Evolutionary conservation across 2,329 filamentous ascomycete species (phyloP).

Genomic region (Blumeria hordei): DNA sequence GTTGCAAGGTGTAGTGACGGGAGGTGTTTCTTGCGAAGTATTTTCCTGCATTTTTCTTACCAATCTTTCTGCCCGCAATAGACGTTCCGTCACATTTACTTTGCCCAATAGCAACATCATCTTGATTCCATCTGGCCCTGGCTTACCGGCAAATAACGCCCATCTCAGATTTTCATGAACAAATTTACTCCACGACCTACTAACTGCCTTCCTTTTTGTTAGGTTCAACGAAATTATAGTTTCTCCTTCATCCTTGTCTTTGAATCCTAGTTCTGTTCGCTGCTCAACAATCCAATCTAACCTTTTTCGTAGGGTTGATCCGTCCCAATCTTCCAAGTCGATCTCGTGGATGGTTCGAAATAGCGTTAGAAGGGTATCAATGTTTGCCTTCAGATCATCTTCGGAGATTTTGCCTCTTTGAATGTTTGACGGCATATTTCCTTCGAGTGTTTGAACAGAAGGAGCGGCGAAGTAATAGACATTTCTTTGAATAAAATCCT

Average conservation of each 20-base stretch:
- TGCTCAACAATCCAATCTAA: constrained; percentile 3
- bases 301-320: neutral
- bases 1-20: no score
- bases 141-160: constrained; percentile 25
- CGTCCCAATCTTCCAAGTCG: constrained; percentile 2
- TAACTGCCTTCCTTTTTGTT: neutral
- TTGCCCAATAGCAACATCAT: constrained; percentile 19
- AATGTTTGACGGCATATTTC: neutral
- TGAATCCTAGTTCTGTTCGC: neutral
- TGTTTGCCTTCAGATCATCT: neutral
- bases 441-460: constrained; percentile 2
- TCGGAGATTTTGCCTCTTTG: neutral
- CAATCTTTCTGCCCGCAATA: neutral
- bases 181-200: constrained; percentile 18
- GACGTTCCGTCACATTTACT: neutral
- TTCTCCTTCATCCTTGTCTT: neutral
- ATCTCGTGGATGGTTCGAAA: constrained; percentile 5
- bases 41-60: neutral
- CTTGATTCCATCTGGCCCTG: constrained; percentile 27
- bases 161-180: constrained; percentile 31
- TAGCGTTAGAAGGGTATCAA: neutral
- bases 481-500: constrained; percentile 30
- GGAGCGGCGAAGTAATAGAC: constrained; percentile 29
- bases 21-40: neutral
- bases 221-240: neutral